A percentile compares a stretch with the other conserved stretches of the same genome.
Conservation (phyloP, 768 basidiomycete genomes). For the Rhizopogon salebrosus region DNA sequence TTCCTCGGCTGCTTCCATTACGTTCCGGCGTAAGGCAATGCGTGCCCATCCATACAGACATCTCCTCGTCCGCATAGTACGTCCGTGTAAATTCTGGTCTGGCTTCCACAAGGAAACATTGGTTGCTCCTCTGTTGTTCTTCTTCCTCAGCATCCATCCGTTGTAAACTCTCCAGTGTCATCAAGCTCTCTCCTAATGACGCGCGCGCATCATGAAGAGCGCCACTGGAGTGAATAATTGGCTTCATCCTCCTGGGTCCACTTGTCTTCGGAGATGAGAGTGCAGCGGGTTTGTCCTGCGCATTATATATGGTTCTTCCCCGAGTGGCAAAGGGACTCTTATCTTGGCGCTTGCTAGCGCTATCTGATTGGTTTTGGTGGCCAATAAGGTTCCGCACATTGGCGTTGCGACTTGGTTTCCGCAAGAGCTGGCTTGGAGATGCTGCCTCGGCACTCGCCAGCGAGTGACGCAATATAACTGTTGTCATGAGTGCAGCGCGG, state of each 20-base stretch:
- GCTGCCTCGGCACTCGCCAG: slow-evolving; percentile 11
- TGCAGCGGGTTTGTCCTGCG: neutral
- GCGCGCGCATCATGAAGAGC: too few species aligned
- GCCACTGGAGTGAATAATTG: neutral
- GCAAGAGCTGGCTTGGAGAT: slow-evolving; percentile 1
- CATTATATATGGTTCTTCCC: slow-evolving; percentile 28
- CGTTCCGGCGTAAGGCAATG: neutral
- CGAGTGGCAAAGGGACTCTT: slow-evolving; percentile 7
- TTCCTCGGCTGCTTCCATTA: neutral
- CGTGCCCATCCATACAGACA: neutral
- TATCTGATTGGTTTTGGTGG: neutral
- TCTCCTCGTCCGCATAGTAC: neutral
- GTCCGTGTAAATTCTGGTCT: neutral
- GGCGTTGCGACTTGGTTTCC: neutral
- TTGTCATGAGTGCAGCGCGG: slow-evolving; percentile 25
- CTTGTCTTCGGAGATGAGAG: neutral
- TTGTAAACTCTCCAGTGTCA: slow-evolving; percentile 6
- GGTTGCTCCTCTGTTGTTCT: neutral
- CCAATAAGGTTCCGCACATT: neutral
- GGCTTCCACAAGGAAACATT: slow-evolving; percentile 7
- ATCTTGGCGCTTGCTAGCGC: neutral
- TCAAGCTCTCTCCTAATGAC: neutral
- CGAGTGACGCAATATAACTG: slow-evolving; percentile 21
- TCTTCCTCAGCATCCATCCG: slow-evolving; percentile 21
- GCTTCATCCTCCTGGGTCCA: neutral